A percentile compares a stretch with the other conserved stretches of the same genome.
Conservation (phyloP, 2,329 filamentous ascomycete genomes). For the Talaromyces verruculosus region DNA sequence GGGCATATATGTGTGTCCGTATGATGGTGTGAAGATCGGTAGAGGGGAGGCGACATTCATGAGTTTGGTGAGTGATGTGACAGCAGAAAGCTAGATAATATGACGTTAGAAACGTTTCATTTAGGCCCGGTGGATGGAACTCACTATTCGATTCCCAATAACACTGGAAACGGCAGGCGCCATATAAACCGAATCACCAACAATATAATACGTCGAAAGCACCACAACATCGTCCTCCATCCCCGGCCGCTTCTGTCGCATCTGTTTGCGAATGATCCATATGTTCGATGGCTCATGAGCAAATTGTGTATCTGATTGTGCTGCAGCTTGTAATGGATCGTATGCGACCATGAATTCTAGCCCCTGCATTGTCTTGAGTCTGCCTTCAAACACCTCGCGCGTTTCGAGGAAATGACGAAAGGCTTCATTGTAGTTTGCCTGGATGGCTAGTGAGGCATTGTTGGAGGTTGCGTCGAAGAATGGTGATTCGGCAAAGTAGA, state of each 20-base stretch:
- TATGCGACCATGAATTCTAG: constrained; percentile 61
- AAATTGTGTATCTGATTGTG: constrained; percentile 42
- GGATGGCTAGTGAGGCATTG: constrained; percentile 57
- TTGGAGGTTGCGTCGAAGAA: constrained; percentile 63
- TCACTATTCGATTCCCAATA: constrained; percentile 55
- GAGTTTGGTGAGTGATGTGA: constrained; percentile 57
- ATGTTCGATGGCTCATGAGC: constrained; percentile 51
- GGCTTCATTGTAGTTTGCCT: constrained; percentile 51
- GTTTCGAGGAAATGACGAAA: constrained; percentile 54
- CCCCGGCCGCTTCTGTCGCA: constrained; percentile 46
- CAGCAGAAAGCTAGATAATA: constrained; percentile 51
- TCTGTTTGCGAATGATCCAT: constrained; percentile 63
- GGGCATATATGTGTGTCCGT: constrained; percentile 60
- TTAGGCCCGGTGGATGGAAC: constrained; percentile 21
- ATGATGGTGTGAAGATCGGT: constrained; percentile 58
- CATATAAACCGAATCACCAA: constrained; percentile 62
- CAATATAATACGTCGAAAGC: constrained; percentile 60
- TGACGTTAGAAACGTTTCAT: not conserved
- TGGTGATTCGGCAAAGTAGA: constrained; percentile 63
- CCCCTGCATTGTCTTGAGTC: constrained; percentile 56
- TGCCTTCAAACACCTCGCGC: constrained; percentile 57
- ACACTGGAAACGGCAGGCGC: constrained; percentile 62
- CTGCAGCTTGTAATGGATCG: constrained; percentile 54
- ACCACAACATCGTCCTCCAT: constrained; percentile 53
- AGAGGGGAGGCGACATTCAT: constrained; percentile 55